phyloP scores from a whole-genome alignment of 768 basidiomycete genomes.

The Lentinus brumalis region DNA sequence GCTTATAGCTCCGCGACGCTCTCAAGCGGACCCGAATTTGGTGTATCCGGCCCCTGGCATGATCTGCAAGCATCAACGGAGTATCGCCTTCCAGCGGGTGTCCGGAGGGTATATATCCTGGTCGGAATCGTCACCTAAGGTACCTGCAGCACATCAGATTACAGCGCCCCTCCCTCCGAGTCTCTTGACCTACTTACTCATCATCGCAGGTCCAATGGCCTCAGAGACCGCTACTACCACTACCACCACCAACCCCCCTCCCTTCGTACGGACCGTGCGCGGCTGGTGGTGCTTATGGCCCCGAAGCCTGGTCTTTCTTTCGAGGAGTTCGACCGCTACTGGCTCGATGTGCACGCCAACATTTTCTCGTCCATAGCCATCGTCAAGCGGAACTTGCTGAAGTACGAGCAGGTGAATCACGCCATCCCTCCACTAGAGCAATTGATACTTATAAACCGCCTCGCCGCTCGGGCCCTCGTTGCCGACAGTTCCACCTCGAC shows the following conservation, averaged over 20 bases:
- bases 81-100: neutral
- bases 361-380: slow-evolving; percentile 34
- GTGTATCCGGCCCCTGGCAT: neutral
- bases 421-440: neutral
- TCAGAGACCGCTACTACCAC: neutral
- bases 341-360: slow-evolving; percentile 32
- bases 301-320: slow-evolving; percentile 29
- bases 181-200: too few species aligned
- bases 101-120: too few species aligned
- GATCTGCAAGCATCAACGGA: neutral
- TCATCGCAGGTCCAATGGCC: neutral
- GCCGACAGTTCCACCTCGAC: slow-evolving; percentile 23
- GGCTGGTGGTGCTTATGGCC: slow-evolving; percentile 31
- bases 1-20: neutral
- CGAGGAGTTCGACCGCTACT: slow-evolving; percentile 36
- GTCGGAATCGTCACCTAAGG: too few species aligned
- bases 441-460: neutral
- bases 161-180: too few species aligned
- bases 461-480: neutral
- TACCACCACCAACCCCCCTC: neutral
- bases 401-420: slow-evolving; percentile 37
- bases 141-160: too few species aligned
- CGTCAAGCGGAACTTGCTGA: slow-evolving; percentile 36
- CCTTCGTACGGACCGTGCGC: slow-evolving; percentile 34
- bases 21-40: neutral